Evolutionary conservation across 23 red algal genomes (phyloP).

Genomic region (Gracilaria gracilis): DNA sequence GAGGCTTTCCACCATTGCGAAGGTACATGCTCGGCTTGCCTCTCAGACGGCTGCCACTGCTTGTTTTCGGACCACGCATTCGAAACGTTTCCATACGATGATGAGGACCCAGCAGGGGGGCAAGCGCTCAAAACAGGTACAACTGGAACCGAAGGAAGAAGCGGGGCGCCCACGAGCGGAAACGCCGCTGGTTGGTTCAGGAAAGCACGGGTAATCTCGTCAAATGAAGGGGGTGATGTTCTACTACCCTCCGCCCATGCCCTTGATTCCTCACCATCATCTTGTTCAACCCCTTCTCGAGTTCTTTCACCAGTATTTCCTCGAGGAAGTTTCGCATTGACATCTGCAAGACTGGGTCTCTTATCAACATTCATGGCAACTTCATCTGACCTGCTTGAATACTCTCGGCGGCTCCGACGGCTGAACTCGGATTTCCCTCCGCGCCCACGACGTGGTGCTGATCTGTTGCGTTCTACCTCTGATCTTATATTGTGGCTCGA

Average conservation of each 20-base stretch:
- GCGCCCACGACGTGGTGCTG: neutral
- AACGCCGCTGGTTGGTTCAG: slow-evolving; percentile 66
- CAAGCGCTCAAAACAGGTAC: slow-evolving; percentile 21
- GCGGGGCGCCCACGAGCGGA: slow-evolving; percentile 60
- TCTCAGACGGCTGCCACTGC: slow-evolving; percentile 1
- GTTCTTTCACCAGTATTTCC: neutral
- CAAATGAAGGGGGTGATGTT: slow-evolving; percentile 55
- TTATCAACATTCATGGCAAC: neutral
- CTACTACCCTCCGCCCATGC: slow-evolving; percentile 50
- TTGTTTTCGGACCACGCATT: slow-evolving; percentile 53
- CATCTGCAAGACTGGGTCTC: neutral
- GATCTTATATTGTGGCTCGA: neutral
- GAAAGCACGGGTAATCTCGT: slow-evolving; percentile 69
- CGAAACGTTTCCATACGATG: neutral
- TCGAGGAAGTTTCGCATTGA: neutral
- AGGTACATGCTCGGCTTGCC: neutral
- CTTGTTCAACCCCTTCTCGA: neutral
- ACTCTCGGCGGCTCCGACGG: slow-evolving; percentile 9
- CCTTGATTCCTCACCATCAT: slow-evolving; percentile 53
- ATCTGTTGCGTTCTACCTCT: neutral
- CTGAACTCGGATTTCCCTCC: slow-evolving; percentile 10
- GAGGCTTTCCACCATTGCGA: slow-evolving; percentile 34
- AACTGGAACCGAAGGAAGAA: slow-evolving; percentile 60
- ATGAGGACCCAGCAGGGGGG: neutral
- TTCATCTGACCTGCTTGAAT: slow-evolving; percentile 17